Base-by-base conservation (phyloP, 768 basidiomycete species). In the Butyriboletus loyo region DNA sequence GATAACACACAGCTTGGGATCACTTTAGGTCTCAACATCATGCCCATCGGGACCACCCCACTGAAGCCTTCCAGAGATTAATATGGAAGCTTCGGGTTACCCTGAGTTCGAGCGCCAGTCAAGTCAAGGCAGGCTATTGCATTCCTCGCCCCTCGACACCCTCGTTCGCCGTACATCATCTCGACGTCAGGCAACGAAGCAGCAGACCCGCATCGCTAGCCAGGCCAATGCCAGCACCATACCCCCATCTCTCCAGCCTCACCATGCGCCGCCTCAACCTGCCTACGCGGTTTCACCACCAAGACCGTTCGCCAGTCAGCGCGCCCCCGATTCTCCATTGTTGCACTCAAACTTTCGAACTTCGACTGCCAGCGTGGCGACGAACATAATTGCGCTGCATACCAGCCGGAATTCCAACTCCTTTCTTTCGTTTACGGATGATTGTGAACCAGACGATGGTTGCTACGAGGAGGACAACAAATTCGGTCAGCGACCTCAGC, bases 131-230 rank as follows among this genome's bases (percentile, higher is more conserved):
- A 67, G 57, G 45, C 49, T 78, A 19, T 60, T 72, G 46, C 62
- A 67, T 52, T 68, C 76, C 21, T 87, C 86, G 2, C 86, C 86
- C 7, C 73, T 87, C 36, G 78, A 82, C 36, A 72, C 77, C 3
- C 77, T 87, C 43, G 80, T 79, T 49, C 76, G 79, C 52, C 71
- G 72, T 49, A 76, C 82, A 8, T 85, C 85, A 24, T 72, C 72
- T 58, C 76, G 68, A 62, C 75, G 72, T 57, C 53, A 51, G 34
- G 55, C 27, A 30, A n/a, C 40, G 37, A 56, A 45, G 40, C 57
- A 50, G 10, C 55, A 42, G 15, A 46, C 38, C 27, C 32, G 54
- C 31, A 15, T 31, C 21, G 28, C 5, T 3, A 46, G n/a, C 40
- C 53, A 51, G 32, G 36, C 32, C 39, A 21, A 37, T 17, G 39